Base-by-base conservation (phyloP, 257 asterid species). In the Mentha longifolia region DNA sequence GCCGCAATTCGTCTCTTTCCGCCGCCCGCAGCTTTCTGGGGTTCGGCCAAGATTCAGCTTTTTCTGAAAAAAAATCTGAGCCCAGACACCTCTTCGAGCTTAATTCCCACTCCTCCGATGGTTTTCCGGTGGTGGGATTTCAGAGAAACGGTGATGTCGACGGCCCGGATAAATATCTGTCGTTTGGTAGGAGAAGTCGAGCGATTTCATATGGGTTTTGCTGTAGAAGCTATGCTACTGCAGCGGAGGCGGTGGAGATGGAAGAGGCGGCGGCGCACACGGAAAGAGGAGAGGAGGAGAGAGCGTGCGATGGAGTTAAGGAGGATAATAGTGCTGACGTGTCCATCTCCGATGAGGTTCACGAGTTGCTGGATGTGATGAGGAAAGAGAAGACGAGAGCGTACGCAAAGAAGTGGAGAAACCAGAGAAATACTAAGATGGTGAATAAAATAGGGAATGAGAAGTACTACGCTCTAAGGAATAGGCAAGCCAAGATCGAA, bases 231-330 rank as follows among this genome's bases (percentile, higher is more conserved):
- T 92, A 84, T 67, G 97, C 85, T 9, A 85, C 89, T 77, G 86
- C 85, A 37, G 98, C 99, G 15, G 97, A 95, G 85, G 97, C 93
- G 19, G 88, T 82, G 61, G 95, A 88, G 22, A 87, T 76, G 54
- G 95, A 89, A 19, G 88, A 80, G 52, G 74, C 58, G 30, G 86
- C 74, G 19, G 76, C 91, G 2, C 76, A 84, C 63, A 84, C 85
- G 4, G 97, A 88, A 6, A 35, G 39, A 52, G 77, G 66, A 42
- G 98, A 85, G 62, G 98, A 85, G 65, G 39, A 35, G 39, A 35
- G 39, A 35, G 39, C 3, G 5, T 7, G 39, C 8, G 39, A 35
- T 5, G 39, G 8, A 35, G 39, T 35, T 5, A 35, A 35, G 14
- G 47, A 7, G 47, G 47, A 42, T 67, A 62, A 39, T 52, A 76